A percentile compares a stretch with the other conserved stretches of the same genome.
phyloP scores from a whole-genome alignment of 108 stramenopile genomes.

The Parietichytrium sp. region DNA sequence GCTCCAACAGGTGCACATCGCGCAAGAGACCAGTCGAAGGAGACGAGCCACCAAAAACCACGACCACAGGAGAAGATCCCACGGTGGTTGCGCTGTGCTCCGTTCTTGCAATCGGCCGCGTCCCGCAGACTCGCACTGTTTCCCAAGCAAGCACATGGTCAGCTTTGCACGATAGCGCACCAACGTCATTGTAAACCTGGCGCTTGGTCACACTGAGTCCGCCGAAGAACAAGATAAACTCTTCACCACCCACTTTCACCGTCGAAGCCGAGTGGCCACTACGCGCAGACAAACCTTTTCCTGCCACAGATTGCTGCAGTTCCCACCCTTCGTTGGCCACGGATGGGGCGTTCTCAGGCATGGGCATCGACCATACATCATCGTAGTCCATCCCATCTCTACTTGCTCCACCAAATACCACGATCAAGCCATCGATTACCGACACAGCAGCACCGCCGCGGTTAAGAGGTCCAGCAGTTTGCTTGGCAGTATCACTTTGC shows the following conservation, averaged over 20 bases:
- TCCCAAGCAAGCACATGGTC: constrained; percentile 6
- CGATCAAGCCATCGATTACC: too few species aligned
- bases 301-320: background rate
- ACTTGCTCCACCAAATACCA: constrained; percentile 1
- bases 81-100: background rate
- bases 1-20: constrained; percentile 7
- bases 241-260: background rate
- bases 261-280: constrained; percentile 21
- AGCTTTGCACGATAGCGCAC: background rate
- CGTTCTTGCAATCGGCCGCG: background rate
- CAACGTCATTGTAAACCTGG: background rate
- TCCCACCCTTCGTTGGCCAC: background rate
- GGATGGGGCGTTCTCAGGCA: background rate
- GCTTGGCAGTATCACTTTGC: too few species aligned
- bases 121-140: background rate
- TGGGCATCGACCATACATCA: background rate
- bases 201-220: background rate
- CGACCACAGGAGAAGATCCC: background rate
- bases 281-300: background rate
- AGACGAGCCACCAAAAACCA: background rate
- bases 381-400: background rate
- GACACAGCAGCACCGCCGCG: too few species aligned
- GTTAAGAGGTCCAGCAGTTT: too few species aligned
- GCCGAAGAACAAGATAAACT: background rate
- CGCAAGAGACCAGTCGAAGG: background rate